Evolutionary conservation across 352 stramenopile genomes (phyloP), one percentile per base, ranked within the genome.

Genomic region (Phytophthora idaei): DNA sequence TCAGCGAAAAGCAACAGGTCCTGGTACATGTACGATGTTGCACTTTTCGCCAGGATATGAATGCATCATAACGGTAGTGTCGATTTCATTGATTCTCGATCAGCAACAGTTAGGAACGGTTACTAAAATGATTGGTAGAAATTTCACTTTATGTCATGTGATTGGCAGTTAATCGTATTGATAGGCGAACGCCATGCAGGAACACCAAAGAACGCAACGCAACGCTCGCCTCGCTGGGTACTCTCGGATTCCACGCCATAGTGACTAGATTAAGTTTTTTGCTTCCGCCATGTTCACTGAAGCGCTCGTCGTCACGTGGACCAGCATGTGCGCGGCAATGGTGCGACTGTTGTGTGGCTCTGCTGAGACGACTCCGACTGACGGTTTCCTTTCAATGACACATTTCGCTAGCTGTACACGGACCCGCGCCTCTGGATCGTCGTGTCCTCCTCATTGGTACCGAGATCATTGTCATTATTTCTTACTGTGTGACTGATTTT

Each of bases 391-490:
- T 60, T 28, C 45, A 12, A 39, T 61, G 37, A 37, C 34, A n/a
- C 46, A 4, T 53, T 53, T 55, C 14, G 42, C 29, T 58, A 92
- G 83, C 68, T 90, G 46, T 81, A 80, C 70, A 75, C 45, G 4
- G 77, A 92, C 54, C 78, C 80, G 45, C 76, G 75, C 5, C 75
- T 90, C 4, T 92, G 82, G 84, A 67, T 88, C 64, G 73, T 92
- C 31, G 66, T 81, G 37, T 76, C 64, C 27, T 92, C 84, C n/a
- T 90, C 81, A 4, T 25, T 89, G 59, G 83, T 92, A 57, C 9
- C n/a, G 9, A 11, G 6, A 21, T 27, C 7, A 42, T 45, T 55
- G 47, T 42, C 49, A 61, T 28, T 39, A 15, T 21, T 21, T n/a
- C 42, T 34, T 21, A 25, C 21, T 47, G 52, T 28, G 2, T 66